Evolutionary conservation across 768 basidiomycete genomes (phyloP), one percentile per base, ranked within the genome.

Genomic region (Podaxis carcinomalis): DNA sequence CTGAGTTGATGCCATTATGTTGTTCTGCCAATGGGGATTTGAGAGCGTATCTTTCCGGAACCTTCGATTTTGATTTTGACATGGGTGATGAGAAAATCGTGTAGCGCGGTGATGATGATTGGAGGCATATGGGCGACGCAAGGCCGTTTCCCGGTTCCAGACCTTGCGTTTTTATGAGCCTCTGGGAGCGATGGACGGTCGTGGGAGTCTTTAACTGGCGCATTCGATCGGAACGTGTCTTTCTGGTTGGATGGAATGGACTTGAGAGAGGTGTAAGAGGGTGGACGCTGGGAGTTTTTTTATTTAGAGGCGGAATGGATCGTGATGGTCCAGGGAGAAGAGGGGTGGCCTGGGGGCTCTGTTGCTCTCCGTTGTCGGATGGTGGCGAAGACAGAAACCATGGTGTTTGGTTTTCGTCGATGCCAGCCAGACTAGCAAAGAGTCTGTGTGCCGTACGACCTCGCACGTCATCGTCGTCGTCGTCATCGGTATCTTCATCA

Each of bases 381-480:
- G 67, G 35, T 64, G 70, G 68, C 1, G 73, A 71, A 11, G 69
- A 67, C 6, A 65, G 42, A 70, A 73, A 74, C 73, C 74, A 75
- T 23, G 62, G 61, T 56, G 73, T 70, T 59, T 74, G 70, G 53
- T 73, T 71, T 52, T 72, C 74, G 21, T 72, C 69, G 1, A 77
- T 69, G 2, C 75, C 74, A 2, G 77, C 75, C 10, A 74, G 69
- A 1, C 68, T 65, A 0, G 80, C 84, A 62, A 88, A 90, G 2
- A 89, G 67, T 3, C 68, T 61, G 64, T 87, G 81, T 0, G 87
- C 86, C 5, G 83, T 86, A 55, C 78, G 74, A 14, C 78, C 84
- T 19, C 80, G 78, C n/a, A 80, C 83, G 51, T 82, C 81, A 47
- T 83, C 82, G 49, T 74, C 76, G 40, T 74, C 76, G 10, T 65